Evolutionary conservation across 805 yeast species (phyloP).

Genomic region (Kluyveromyces nonfermentans): DNA sequence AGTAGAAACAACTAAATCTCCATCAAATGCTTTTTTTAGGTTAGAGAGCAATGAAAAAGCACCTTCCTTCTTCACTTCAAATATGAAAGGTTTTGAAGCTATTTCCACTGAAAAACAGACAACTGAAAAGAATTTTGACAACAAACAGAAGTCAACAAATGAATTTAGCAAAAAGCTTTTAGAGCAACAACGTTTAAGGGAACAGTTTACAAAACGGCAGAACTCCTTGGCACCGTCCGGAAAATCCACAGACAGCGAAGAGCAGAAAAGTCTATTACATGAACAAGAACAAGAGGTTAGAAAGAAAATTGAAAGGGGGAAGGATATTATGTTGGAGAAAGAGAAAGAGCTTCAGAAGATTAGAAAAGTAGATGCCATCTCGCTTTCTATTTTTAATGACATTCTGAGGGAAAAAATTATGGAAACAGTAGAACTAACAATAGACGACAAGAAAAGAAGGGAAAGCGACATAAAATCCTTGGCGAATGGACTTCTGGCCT

Average conservation of each 20-base stretch:
- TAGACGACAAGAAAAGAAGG: conserved; percentile 11
- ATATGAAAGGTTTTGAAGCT: too few relatives aligned
- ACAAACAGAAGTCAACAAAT: conserved; percentile 4
- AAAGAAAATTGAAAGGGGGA: background rate
- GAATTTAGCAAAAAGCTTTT: conserved; percentile 3
- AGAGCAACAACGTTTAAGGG: conserved; percentile 3
- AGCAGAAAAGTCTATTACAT: conserved; percentile 9
- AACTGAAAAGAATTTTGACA: conserved; percentile 4
- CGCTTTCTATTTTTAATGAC: background rate
- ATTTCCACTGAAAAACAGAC: too few relatives aligned
- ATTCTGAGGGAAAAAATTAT: background rate
- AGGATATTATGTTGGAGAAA: conserved; percentile 4
- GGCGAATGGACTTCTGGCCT: conserved; percentile 44
- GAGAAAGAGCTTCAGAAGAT: background rate
- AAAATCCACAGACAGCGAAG: conserved; percentile 9
- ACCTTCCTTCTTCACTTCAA: background rate
- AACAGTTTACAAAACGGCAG: conserved; percentile 5
- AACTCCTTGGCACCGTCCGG: background rate
- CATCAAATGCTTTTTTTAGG: background rate
- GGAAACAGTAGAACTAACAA: background rate
- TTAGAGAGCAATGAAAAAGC: background rate
- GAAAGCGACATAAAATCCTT: conserved; percentile 22
- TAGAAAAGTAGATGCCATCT: background rate
- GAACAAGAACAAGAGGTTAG: conserved; percentile 18
- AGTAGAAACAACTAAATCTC: background rate